These are phyloP conservation scores for Globisporangium rhizosaccharum DNA, from an alignment of 352 stramenopile species.

Conservation along the genomic window DNA sequence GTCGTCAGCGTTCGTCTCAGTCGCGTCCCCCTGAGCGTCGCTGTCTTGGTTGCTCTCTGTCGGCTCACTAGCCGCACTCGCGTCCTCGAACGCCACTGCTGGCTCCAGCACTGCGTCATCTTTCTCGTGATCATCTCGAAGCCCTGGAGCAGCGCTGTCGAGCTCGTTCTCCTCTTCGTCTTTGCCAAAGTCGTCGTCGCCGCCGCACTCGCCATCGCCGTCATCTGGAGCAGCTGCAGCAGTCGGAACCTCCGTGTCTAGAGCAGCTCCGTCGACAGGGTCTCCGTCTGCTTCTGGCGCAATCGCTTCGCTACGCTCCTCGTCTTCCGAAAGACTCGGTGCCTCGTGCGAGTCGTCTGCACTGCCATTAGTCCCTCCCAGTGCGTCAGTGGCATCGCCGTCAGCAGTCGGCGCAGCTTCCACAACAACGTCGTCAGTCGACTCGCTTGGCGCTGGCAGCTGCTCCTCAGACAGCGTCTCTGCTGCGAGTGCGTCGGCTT, in stretches of 20 bases:
- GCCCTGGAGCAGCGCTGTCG: background rate
- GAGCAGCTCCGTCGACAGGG: background rate
- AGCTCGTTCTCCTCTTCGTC: background rate
- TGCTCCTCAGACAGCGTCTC: background rate
- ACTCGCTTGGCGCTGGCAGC: background rate
- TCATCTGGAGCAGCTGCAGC: background rate
- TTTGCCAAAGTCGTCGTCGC: slow-evolving; percentile 3
- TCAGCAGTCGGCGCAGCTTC: background rate
- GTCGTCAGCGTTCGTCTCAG: background rate
- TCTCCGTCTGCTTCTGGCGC: background rate
- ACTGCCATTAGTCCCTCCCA: background rate
- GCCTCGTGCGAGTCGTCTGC: too few relatives aligned
- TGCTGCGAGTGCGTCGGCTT: background rate
- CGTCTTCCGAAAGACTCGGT: background rate
- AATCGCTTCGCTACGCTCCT: background rate
- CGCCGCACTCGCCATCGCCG: background rate
- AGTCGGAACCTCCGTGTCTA: background rate
- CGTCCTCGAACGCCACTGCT: too few relatives aligned
- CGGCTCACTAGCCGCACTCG: too few relatives aligned
- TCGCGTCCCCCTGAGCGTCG: background rate
- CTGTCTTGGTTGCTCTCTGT: background rate
- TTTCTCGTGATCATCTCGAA: background rate
- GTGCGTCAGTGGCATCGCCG: too few relatives aligned
- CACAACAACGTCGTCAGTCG: background rate
- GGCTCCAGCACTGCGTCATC: background rate